phyloP scores from a whole-genome alignment of 75 land plant genomes.

The Cryptomeria japonica region DNA sequence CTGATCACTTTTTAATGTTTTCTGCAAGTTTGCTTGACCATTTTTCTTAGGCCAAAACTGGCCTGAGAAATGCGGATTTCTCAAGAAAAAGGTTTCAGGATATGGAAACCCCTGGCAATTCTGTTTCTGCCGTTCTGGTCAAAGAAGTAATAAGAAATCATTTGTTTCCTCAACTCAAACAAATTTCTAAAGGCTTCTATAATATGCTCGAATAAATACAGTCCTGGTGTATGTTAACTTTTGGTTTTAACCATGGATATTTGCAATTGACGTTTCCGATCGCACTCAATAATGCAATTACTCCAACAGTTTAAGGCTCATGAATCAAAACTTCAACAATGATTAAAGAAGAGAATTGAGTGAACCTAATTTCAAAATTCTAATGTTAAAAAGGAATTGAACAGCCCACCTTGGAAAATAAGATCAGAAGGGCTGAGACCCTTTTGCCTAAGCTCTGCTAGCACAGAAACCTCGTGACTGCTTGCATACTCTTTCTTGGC shows the following conservation, averaged over 20 bases:
- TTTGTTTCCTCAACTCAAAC: background rate
- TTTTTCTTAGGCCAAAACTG: too few species aligned
- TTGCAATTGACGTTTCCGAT: too few species aligned
- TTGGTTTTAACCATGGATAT: too few species aligned
- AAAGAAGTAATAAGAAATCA: background rate
- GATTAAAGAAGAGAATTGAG: background rate
- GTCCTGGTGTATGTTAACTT: background rate
- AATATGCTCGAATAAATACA: background rate
- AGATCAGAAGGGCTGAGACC: constrained; percentile 4
- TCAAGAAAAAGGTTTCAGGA: too few species aligned
- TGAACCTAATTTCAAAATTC: background rate
- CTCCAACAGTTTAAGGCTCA: background rate
- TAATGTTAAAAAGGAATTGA: background rate
- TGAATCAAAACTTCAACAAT: background rate
- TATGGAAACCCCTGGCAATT: background rate
- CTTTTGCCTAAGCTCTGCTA: constrained; percentile 2
- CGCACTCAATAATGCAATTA: background rate
- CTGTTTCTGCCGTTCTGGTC: background rate
- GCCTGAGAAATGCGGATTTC: too few species aligned
- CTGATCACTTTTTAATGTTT: too few species aligned
- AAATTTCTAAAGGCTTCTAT: background rate
- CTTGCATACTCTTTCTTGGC: constrained; percentile 7
- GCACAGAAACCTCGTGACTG: constrained; percentile 4
- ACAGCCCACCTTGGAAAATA: background rate
- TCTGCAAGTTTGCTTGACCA: too few species aligned